phyloP scores from a whole-genome alignment of 2,329 filamentous ascomycete species.

The Microthyrium microscopicum region DNA sequence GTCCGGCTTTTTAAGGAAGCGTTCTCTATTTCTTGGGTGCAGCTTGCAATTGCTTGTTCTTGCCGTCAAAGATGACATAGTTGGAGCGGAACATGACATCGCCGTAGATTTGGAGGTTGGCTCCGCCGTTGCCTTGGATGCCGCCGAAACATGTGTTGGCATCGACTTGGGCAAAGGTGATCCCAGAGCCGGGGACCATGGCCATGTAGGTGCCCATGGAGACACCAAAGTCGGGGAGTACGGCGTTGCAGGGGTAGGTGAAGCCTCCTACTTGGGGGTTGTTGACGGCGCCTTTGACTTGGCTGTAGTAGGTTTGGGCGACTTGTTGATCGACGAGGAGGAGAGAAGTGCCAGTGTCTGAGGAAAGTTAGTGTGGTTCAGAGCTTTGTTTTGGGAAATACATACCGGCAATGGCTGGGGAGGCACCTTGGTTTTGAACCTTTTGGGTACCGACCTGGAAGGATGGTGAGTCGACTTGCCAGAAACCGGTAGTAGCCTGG shows the following conservation, averaged over 20 bases:
- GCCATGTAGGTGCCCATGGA: slow-evolving; percentile 43
- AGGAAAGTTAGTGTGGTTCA: not conserved
- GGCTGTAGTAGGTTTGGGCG: slow-evolving; percentile 28
- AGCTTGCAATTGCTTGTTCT: slow-evolving; percentile 35
- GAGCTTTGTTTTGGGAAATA: not conserved
- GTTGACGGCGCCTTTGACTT: slow-evolving; percentile 22
- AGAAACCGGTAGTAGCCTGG: slow-evolving; percentile 48
- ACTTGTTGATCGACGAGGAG: slow-evolving; percentile 40
- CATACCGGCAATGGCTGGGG: slow-evolving; percentile 24
- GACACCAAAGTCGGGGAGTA: slow-evolving; percentile 30
- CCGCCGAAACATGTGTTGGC: slow-evolving; percentile 48
- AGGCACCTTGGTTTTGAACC: slow-evolving; percentile 34
- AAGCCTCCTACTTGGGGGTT: slow-evolving; percentile 24
- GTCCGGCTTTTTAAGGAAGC: no score
- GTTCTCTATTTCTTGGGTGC: slow-evolving; percentile 21
- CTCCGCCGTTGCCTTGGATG: slow-evolving; percentile 40
- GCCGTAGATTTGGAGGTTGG: slow-evolving; percentile 43
- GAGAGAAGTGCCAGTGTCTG: slow-evolving; percentile 43
- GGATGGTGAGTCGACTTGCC: slow-evolving; percentile 43
- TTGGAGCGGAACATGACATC: slow-evolving; percentile 43
- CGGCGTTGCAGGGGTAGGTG: slow-evolving; percentile 25
- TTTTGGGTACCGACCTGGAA: slow-evolving; percentile 41
- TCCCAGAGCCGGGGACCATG: slow-evolving; percentile 32
- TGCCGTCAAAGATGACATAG: slow-evolving; percentile 42
- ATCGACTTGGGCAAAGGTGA: slow-evolving; percentile 23